Conservation (phyloP, 352 stramenopile genomes). For the Blastocystis sp. region DNA sequence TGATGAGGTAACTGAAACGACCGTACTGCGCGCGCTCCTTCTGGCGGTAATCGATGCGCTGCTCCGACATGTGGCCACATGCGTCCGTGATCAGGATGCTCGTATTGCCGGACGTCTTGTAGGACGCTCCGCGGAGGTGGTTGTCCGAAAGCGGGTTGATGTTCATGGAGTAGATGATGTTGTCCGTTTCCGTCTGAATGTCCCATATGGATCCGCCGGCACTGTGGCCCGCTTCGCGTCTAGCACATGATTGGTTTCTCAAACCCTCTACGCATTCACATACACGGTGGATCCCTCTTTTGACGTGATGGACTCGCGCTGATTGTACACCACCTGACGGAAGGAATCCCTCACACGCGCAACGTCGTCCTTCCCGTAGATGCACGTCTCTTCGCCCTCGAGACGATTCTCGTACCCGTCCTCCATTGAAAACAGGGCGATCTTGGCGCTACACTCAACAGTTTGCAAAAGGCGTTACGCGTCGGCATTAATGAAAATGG, state of each 20-base stretch:
- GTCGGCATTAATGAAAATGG: constrained; percentile 70
- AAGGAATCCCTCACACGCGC: constrained; percentile 76
- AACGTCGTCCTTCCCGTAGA: constrained; percentile 76
- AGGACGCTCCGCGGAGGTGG: constrained; percentile 36
- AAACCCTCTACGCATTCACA: constrained; percentile 70
- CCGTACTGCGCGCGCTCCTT: constrained; percentile 46
- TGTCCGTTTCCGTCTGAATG: constrained; percentile 66
- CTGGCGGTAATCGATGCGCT: constrained; percentile 36
- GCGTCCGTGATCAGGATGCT: constrained; percentile 67
- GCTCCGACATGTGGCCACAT: constrained; percentile 48
- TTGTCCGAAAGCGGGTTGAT: constrained; percentile 67
- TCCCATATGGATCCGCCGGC: constrained; percentile 72
- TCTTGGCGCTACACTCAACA: constrained; percentile 40
- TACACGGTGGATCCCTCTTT: constrained; percentile 32
- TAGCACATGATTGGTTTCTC: too few species aligned
- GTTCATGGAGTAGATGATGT: constrained; percentile 74
- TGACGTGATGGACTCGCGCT: constrained; percentile 75
- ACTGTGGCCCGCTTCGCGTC: constrained; percentile 63
- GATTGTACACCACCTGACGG: constrained; percentile 77
- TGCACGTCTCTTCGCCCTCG: constrained; percentile 74
- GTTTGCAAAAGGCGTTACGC: not conserved
- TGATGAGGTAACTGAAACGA: constrained; percentile 54
- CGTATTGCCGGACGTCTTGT: constrained; percentile 1
- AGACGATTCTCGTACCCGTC: constrained; percentile 63
- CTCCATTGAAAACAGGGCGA: constrained; percentile 49